These are phyloP conservation scores for Westerdykella aurantiaca DNA, from an alignment of 2,329 filamentous ascomycete species.

Conservation along the genomic window DNA sequence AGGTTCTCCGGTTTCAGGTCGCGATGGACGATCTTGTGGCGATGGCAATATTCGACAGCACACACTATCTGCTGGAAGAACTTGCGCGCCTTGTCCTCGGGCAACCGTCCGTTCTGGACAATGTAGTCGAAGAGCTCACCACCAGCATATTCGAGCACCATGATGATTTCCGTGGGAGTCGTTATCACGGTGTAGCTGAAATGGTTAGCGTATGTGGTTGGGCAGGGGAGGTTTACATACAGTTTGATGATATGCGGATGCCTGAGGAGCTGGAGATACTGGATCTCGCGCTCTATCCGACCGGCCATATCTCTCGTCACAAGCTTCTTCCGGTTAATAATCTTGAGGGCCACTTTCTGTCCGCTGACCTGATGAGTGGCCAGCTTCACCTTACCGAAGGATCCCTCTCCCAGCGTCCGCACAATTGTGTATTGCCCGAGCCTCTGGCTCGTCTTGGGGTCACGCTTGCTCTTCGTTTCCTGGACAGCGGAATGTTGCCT, in stretches of 20 bases:
- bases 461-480: slow-evolving; percentile 30
- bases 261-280: slow-evolving; percentile 89
- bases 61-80: slow-evolving; percentile 99
- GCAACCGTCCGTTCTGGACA: slow-evolving; percentile 86
- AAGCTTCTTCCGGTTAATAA: slow-evolving; percentile 92
- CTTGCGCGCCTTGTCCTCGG: slow-evolving; percentile 84
- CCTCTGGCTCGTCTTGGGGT: slow-evolving; percentile 67
- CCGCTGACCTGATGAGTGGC: slow-evolving; percentile 87
- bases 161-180: slow-evolving; percentile 89
- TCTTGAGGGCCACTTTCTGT: slow-evolving; percentile 95
- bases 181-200: slow-evolving; percentile 90
- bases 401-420: slow-evolving; percentile 88
- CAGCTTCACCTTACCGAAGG: slow-evolving; percentile 97
- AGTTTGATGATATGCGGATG: slow-evolving; percentile 99
- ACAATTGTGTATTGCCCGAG: slow-evolving; percentile 89
- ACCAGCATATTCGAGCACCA: slow-evolving; percentile 97
- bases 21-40: slow-evolving; percentile 97
- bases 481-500: slow-evolving; percentile 12
- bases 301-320: slow-evolving; percentile 98
- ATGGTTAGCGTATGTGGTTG: slow-evolving; percentile 11
- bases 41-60: slow-evolving; percentile 96
- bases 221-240: slow-evolving; percentile 48
- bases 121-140: slow-evolving; percentile 98
- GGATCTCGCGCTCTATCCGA: slow-evolving; percentile 93
- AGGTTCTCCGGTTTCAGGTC: slow-evolving; percentile 97